Percentiles rank a stretch among this genome's conserved stretches.
phyloP scores from a whole-genome alignment of 768 basidiomycete genomes.

The Leccinum incarnatum region DNA sequence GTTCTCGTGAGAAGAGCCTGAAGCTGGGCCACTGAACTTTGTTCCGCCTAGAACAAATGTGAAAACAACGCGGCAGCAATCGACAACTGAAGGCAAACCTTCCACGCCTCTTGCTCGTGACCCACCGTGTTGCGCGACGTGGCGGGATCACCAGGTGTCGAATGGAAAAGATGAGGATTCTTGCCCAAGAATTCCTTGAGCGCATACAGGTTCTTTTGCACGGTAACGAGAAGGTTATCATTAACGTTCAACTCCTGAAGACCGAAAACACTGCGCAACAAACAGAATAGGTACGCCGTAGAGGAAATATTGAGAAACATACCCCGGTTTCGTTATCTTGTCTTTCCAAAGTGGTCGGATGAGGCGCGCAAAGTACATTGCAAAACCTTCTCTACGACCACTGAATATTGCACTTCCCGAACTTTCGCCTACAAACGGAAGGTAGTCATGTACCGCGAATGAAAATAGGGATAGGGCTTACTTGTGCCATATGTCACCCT shows the following conservation, averaged over 20 bases:
- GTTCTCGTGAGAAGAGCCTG: slow-evolving; percentile 74
- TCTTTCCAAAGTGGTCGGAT: slow-evolving; percentile 85
- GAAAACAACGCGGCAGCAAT: slow-evolving; percentile 2
- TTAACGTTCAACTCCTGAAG: slow-evolving; percentile 59
- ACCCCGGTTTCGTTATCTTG: slow-evolving; percentile 69
- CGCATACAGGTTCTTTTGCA: slow-evolving; percentile 77
- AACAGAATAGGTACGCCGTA: neutral
- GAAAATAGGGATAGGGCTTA: slow-evolving; percentile 31
- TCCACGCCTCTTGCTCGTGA: slow-evolving; percentile 86
- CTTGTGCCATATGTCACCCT: slow-evolving; percentile 73
- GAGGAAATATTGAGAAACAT: slow-evolving; percentile 18
- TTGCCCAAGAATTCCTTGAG: slow-evolving; percentile 75
- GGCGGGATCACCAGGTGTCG: slow-evolving; percentile 66
- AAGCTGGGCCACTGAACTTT: slow-evolving; percentile 76
- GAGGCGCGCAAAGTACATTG: slow-evolving; percentile 81
- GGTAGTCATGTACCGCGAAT: neutral
- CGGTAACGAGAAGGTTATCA: slow-evolving; percentile 60
- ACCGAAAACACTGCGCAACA: slow-evolving; percentile 36
- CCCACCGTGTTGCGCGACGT: slow-evolving; percentile 52
- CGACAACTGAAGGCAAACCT: slow-evolving; percentile 43
- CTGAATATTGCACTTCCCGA: slow-evolving; percentile 79
- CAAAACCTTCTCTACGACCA: slow-evolving; percentile 85
- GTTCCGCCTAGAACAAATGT: slow-evolving; percentile 59
- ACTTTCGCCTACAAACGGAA: slow-evolving; percentile 48
- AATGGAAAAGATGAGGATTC: slow-evolving; percentile 85